phyloP scores from a whole-genome alignment of 441 rosid genomes.

The Rhodomyrtus psidioides region DNA sequence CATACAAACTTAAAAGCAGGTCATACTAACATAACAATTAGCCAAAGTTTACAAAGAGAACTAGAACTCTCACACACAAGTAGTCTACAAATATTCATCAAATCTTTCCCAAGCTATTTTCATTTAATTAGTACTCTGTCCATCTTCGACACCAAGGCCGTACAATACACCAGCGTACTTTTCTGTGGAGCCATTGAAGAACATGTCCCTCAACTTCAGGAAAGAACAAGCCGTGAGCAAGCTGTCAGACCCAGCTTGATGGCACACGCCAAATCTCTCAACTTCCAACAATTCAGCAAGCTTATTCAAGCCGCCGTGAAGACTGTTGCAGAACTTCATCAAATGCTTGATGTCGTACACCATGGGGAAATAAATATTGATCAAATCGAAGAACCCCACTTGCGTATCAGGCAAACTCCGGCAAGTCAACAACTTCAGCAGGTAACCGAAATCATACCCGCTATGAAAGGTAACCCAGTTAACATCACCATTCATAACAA shows the following conservation, averaged over 20 bases:
- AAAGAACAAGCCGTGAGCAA: conserved; percentile 47
- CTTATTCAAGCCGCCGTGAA: conserved; percentile 45
- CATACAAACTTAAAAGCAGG: conserved; percentile 19
- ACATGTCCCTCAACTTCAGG: conserved; percentile 39
- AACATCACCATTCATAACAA: conserved; percentile 33
- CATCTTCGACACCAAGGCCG: conserved; percentile 64
- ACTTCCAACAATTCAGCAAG: conserved; percentile 49
- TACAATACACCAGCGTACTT: conserved; percentile 50
- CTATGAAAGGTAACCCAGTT: conserved; percentile 49
- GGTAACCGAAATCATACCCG: conserved; percentile 54
- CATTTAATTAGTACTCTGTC: conserved; percentile 37
- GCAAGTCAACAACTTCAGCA: conserved; percentile 47
- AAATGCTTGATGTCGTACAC: conserved; percentile 44
- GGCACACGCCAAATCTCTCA: conserved; percentile 42
- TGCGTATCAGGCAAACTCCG: conserved; percentile 25
- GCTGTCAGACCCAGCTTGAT: conserved; percentile 55
- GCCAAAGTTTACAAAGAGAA: conserved; percentile 56
- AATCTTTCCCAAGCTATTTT: conserved; percentile 12
- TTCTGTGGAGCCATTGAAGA: conserved; percentile 30
- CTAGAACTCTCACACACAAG: conserved; percentile 42
- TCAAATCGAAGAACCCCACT: conserved; percentile 31
- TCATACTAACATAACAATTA: conserved; percentile 49
- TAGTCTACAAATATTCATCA: conserved; percentile 55
- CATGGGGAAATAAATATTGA: conserved; percentile 30
- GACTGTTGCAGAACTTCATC: conserved; percentile 47